Base-by-base conservation (phyloP, 1,139 yeast species). In the Yamadazyma buinensis region DNA sequence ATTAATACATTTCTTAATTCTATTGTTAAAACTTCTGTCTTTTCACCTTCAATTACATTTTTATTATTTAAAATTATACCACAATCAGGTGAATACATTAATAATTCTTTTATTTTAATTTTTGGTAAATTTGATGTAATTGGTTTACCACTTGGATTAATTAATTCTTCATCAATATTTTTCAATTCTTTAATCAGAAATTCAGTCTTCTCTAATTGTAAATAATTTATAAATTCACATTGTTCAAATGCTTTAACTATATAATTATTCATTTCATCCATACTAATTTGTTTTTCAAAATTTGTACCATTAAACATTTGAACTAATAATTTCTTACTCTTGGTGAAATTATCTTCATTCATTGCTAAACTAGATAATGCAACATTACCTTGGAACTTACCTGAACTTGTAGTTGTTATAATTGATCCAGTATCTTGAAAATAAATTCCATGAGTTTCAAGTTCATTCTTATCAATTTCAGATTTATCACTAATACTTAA, bases 51-150 rank as follows among this genome's bases (percentile, higher is more conserved):
- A n/a, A 75, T 61, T 1, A 26, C 29, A 3, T 45, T 38, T 4
- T 54, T 49, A 6, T 48, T 39, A 18, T 62, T 61, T 9, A 85
- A 43, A 0, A 72, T 55, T 3, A 82, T 53, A 0, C 90, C 95
- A 62, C 97, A 90, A 52, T 90, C 95, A 0, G 97, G 97, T 0
- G 96, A 86, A 50, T 84, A 88, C 14, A 86, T 42, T 17, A 85
- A 44, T 5, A 83, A 85, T 8, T 71, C 59, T 7, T 71, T 56
- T 10, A 87, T 51, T 23, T 61, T 61, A 13, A 90, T 48, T 2
- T 58, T 52, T 0, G 96, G 97, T 1, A 81, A 54, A 6, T 48
- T 41, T 0, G 52, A 40, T 6, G 75, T 69, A 12, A 81, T 71
- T 2, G 97, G 97, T 39, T 83, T 64, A 1, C 97, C 97, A 23